These are phyloP conservation scores for Yarrowia sp. DNA, from an alignment of 805 yeast species.

Conservation along the genomic window DNA sequence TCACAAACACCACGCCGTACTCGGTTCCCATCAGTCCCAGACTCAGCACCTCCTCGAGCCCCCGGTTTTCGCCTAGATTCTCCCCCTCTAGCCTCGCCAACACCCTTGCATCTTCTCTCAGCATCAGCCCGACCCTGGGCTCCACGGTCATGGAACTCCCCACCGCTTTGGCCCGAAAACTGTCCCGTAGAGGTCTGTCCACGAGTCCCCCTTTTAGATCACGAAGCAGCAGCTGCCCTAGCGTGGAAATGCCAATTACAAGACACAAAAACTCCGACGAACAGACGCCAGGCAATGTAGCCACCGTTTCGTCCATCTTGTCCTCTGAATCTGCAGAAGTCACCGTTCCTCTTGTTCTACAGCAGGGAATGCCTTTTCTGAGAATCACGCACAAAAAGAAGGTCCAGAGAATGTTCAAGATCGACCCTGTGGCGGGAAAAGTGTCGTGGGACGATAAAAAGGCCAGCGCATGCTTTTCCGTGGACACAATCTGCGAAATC, in stretches of 20 bases:
- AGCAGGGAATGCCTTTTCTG: slow-evolving; percentile 66
- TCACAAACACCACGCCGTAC: slow-evolving; percentile 23
- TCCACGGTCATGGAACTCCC: slow-evolving; percentile 31
- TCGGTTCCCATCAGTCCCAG: slow-evolving; percentile 13
- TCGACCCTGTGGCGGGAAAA: slow-evolving; percentile 62
- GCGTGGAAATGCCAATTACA: slow-evolving; percentile 29
- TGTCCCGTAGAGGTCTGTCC: slow-evolving; percentile 20
- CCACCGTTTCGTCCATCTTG: slow-evolving; percentile 16
- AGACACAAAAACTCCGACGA: slow-evolving; percentile 30
- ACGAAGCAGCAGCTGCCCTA: slow-evolving; percentile 31
- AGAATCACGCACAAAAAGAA: slow-evolving; percentile 75
- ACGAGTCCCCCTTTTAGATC: slow-evolving; percentile 13
- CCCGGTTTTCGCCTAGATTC: slow-evolving; percentile 25
- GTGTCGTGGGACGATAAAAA: slow-evolving; percentile 65
- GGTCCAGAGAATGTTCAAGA: slow-evolving; percentile 61
- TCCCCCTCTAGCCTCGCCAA: slow-evolving; percentile 34
- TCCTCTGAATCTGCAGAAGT: slow-evolving; percentile 39
- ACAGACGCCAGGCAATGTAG: not conserved
- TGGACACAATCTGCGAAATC: slow-evolving; percentile 71
- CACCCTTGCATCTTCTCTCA: slow-evolving; percentile 20
- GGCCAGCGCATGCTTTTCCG: slow-evolving; percentile 53
- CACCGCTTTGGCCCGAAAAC: slow-evolving; percentile 11
- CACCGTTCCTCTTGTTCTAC: slow-evolving; percentile 58
- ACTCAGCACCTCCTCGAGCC: slow-evolving; percentile 8
- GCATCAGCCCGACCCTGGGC: slow-evolving; percentile 30